These are phyloP conservation scores for Phytophthora sansomeana DNA, from an alignment of 352 stramenopile species.

Conservation along the genomic window DNA sequence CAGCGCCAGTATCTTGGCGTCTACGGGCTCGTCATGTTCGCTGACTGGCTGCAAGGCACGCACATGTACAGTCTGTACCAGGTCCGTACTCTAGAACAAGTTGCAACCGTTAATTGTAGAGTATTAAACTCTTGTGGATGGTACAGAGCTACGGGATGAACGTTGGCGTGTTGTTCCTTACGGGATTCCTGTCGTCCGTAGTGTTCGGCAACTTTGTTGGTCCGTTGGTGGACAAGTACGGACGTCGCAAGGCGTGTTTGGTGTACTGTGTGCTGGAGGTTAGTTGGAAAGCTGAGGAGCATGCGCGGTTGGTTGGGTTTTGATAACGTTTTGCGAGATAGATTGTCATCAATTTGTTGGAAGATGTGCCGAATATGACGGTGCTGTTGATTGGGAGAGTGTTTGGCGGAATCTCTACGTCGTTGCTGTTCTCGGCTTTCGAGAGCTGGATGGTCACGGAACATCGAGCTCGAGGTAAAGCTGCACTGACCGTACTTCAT, in stretches of 20 bases:
- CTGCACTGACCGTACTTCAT: neutral
- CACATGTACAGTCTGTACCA: slow-evolving; percentile 97
- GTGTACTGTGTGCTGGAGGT: slow-evolving; percentile 96
- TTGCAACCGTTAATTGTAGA: neutral
- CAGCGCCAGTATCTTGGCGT: slow-evolving; percentile 93
- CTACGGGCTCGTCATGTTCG: slow-evolving; percentile 96
- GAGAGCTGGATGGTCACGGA: slow-evolving; percentile 98
- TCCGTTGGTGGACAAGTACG: slow-evolving; percentile 94
- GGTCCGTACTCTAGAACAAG: slow-evolving; percentile 33
- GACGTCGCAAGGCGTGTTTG: slow-evolving; percentile 93
- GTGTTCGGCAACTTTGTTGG: slow-evolving; percentile 96
- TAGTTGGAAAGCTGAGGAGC: too few species aligned
- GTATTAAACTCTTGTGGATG: neutral
- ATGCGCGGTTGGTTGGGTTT: too few species aligned
- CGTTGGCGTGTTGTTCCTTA: slow-evolving; percentile 96
- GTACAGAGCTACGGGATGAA: slow-evolving; percentile 92
- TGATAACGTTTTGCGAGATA: slow-evolving; percentile 34
- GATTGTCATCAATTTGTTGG: slow-evolving; percentile 96
- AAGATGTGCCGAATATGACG: slow-evolving; percentile 91
- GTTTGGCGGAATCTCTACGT: slow-evolving; percentile 95
- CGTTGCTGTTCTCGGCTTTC: slow-evolving; percentile 97
- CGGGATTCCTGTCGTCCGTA: slow-evolving; percentile 95
- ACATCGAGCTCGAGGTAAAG: slow-evolving; percentile 85
- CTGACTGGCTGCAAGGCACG: slow-evolving; percentile 98
- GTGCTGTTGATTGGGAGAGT: slow-evolving; percentile 93